phyloP scores from a whole-genome alignment of 768 basidiomycete genomes.

The Rhizopogon vinicolor region DNA sequence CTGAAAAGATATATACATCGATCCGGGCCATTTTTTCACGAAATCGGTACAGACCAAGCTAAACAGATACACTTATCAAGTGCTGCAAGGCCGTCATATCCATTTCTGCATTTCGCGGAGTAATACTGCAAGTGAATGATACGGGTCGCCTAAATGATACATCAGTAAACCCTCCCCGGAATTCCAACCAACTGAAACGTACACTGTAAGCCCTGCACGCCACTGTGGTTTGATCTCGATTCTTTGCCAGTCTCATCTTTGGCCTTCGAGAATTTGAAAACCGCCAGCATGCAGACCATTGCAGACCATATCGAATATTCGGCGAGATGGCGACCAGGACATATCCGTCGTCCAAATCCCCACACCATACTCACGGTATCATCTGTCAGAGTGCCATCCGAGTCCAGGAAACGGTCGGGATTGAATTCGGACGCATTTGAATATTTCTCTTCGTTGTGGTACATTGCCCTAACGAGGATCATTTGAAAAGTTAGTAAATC shows the following conservation, averaged over 20 bases:
- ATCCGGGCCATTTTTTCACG: too few species aligned
- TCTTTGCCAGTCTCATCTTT: constrained; percentile 4
- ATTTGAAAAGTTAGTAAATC: background rate
- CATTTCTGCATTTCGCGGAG: background rate
- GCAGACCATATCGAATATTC: constrained; percentile 25
- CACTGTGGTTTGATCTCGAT: background rate
- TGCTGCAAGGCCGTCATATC: background rate
- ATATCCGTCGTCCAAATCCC: constrained; percentile 37
- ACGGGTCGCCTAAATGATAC: constrained; percentile 5
- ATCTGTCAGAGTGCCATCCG: background rate
- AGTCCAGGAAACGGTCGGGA: constrained; percentile 29
- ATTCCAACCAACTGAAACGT: constrained; percentile 4
- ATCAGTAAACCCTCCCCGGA: background rate
- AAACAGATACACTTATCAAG: background rate
- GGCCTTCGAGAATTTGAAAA: constrained; percentile 4
- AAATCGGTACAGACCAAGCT: background rate
- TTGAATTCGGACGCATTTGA: constrained; percentile 31
- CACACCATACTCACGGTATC: constrained; percentile 1
- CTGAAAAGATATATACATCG: too few species aligned
- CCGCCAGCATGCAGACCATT: constrained; percentile 3
- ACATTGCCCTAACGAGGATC: constrained; percentile 14
- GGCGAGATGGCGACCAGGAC: constrained; percentile 33
- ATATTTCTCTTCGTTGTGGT: constrained; percentile 26
- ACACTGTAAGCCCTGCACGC: background rate
- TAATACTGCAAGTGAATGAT: constrained; percentile 11